Conservation (phyloP, 306 rosid genomes). For the Rosa chinensis region DNA sequence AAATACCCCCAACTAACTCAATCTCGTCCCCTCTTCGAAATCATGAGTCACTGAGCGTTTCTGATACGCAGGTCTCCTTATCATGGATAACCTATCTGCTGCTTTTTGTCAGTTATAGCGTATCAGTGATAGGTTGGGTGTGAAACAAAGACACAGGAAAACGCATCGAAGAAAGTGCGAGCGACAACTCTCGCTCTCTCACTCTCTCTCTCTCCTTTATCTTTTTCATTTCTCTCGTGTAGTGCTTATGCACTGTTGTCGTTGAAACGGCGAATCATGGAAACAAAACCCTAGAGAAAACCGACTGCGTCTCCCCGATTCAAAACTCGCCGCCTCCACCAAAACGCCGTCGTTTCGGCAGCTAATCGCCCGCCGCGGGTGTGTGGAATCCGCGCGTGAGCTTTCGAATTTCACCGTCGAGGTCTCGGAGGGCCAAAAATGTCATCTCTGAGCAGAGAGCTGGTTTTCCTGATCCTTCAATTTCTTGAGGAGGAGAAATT, state of each 20-base stretch:
- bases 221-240: neutral
- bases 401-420: neutral
- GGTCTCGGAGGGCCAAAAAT: neutral
- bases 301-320: neutral
- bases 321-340: neutral
- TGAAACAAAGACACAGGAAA: constrained; percentile 19
- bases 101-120: neutral
- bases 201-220: constrained; percentile 1
- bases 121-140: constrained; percentile 17
- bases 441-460: constrained; percentile 30
- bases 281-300: constrained; percentile 26
- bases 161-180: constrained; percentile 31
- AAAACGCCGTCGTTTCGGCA: constrained; percentile 14
- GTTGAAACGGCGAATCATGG: constrained; percentile 23
- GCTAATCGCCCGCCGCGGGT: no score
- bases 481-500: constrained; percentile 31
- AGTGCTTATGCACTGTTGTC: constrained; percentile 22
- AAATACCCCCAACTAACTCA: neutral
- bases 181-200: neutral
- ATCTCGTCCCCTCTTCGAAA: constrained; percentile 14
- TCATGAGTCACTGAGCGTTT: constrained; percentile 3
- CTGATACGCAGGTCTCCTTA: rapidly evolving
- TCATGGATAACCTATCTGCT: neutral
- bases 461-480: constrained; percentile 29
- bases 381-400: neutral